A percentile compares a stretch with the other conserved stretches of the same genome.
These are phyloP conservation scores for Clarireedia hainanense DNA, from an alignment of 2,329 filamentous ascomycete species.

Conservation along the genomic window DNA sequence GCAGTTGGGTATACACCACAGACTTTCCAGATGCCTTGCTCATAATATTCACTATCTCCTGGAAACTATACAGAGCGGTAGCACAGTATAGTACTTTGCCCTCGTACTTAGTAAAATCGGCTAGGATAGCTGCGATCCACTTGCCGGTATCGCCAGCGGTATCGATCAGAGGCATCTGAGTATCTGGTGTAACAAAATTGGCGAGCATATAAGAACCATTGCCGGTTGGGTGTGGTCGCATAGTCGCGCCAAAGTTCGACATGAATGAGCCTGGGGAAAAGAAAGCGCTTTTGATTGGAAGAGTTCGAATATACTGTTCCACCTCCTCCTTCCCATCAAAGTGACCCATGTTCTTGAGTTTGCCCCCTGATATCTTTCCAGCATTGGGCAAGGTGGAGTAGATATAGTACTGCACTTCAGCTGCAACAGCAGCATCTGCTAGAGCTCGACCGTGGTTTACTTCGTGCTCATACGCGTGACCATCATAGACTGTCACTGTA, in stretches of 20 bases:
- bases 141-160: constrained; percentile 23
- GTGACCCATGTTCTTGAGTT: constrained; percentile 30
- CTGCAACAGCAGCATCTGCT: constrained; percentile 33
- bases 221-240: constrained; percentile 5
- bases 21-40: constrained; percentile 29
- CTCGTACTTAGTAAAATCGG: constrained; percentile 35
- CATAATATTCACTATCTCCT: constrained; percentile 28
- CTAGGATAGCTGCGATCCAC: constrained; percentile 33
- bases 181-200: constrained; percentile 15
- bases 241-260: constrained; percentile 10
- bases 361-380: constrained; percentile 30
- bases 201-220: constrained; percentile 18
- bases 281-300: constrained; percentile 38
- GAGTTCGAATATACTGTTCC: constrained; percentile 30
- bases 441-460: constrained; percentile 34
- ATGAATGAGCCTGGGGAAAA: constrained; percentile 41
- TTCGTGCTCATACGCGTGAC: constrained; percentile 7
- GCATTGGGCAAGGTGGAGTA: constrained; percentile 35
- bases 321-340: constrained; percentile 30
- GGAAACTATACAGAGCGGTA: constrained; percentile 28
- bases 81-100: constrained; percentile 40
- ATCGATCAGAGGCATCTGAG: constrained; percentile 26
- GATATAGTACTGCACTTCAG: constrained; percentile 35
- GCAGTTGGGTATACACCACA: constrained; percentile 13
- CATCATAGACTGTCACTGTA: constrained; percentile 31